Evolutionary conservation across 257 asterid species (phyloP), one percentile per base, ranked within the genome.

Genomic region (Orobanche coerulescens): DNA sequence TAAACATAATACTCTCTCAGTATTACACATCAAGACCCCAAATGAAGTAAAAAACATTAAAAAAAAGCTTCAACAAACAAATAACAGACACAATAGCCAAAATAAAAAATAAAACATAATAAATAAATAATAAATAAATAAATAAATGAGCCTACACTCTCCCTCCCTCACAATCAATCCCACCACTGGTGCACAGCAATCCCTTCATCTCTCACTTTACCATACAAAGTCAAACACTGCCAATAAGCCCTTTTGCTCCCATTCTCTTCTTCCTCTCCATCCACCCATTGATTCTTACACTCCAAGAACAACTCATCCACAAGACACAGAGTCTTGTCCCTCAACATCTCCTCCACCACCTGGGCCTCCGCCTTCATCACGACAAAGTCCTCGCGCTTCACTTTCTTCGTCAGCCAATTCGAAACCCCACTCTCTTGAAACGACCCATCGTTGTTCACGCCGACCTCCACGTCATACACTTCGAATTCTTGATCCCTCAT

Each of bases 141-240:
- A 14, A 44, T 22, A 0, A 19, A 48, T 1, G 6, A 42, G 46
- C 12, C 31, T 10, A 47, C 0, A 18, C 67, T 60, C 67, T 64
- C 71, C 66, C 75, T 51, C 65, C 72, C 58, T 75, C 73, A 66
- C 71, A 63, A 71, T 82, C 70, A 78, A 50, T 70, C 81, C 97
- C 97, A 90, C 91, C 96, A 88, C 65, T 89, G 95, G 49, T 82
- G 96, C 58, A 86, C 95, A 42, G 95, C 95, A 77, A 86, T 71
- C 25, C 95, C 94, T 54, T 84, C 81, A 62, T 84, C 95, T 64
- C 84, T 89, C 30, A 90, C 78, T 53, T 75, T 73, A 6, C 97
- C 96, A 71, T 90, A 90, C 75, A 90, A 58, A 11, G 81, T 79
- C 70, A 87, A 72, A 53, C 96, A 90, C 70, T 87, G 88, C 96